Percentiles rank a stretch among this genome's conserved stretches.
Conservation (phyloP, 345 rosid genomes). For the Citrus unshiu region DNA sequence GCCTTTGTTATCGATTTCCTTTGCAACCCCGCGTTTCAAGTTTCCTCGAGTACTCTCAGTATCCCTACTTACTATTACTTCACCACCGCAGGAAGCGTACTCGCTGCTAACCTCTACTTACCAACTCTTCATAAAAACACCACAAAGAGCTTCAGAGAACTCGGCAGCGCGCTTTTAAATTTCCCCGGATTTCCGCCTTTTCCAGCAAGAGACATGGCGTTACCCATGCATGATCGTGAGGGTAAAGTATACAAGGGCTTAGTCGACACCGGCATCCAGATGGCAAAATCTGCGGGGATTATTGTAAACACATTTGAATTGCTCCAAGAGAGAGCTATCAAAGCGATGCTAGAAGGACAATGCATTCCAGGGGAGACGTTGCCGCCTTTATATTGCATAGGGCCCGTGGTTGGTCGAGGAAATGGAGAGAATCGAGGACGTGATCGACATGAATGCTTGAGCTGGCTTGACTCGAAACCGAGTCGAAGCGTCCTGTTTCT, state of each 20-base stretch:
- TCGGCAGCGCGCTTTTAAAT: background rate
- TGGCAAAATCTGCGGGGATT: conserved; percentile 28
- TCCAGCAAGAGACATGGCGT: conserved; percentile 17
- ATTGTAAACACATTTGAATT: conserved; percentile 32
- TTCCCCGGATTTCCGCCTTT: conserved; percentile 26
- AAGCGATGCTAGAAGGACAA: conserved; percentile 25
- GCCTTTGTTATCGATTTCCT: conserved; percentile 35
- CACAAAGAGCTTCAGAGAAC: conserved; percentile 20
- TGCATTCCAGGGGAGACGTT: conserved; percentile 15
- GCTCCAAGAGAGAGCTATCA: conserved; percentile 22
- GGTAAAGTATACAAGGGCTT: conserved; percentile 11
- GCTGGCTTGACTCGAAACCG: conserved; percentile 36
- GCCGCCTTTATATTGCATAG: conserved; percentile 35
- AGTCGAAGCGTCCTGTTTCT: conserved; percentile 30
- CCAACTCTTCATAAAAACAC: conserved; percentile 10
- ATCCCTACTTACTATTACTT: conserved; percentile 31
- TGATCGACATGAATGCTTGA: conserved; percentile 18
- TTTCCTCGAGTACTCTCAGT: conserved; percentile 13
- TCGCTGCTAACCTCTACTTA: conserved; percentile 20
- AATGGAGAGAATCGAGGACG: background rate
- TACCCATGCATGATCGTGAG: conserved; percentile 11
- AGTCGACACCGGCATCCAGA: conserved; percentile 4
- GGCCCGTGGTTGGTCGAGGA: conserved; percentile 15
- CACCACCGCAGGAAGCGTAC: conserved; percentile 15
- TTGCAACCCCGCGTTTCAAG: conserved; percentile 14